phyloP scores from a whole-genome alignment of 2,329 filamentous ascomycete species.

The Alternaria brassicicola region DNA sequence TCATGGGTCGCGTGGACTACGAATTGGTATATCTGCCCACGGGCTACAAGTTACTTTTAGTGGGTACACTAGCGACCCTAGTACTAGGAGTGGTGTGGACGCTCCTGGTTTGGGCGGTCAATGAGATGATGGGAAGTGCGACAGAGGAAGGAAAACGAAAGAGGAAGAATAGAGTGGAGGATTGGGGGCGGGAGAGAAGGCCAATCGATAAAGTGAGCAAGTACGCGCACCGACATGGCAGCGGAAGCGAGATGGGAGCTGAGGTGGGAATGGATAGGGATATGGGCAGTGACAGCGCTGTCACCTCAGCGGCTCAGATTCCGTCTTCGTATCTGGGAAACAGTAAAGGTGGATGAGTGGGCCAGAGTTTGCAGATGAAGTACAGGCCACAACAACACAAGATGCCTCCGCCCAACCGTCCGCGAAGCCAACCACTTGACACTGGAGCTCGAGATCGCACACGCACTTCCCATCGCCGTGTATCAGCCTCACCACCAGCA shows the following conservation, averaged over 20 bases:
- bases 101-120: conserved; percentile 19
- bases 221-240: conserved; percentile 4
- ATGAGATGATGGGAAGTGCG: neutral
- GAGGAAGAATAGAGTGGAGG: neutral
- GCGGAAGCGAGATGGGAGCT: neutral
- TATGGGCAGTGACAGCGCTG: neutral
- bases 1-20: conserved; percentile 4
- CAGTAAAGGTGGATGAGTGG: neutral
- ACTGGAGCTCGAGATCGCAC: neutral
- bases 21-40: conserved; percentile 13
- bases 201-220: conserved; percentile 24
- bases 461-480: neutral
- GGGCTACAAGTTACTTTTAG: conserved; percentile 3
- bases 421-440: neutral
- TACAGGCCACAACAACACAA: neutral
- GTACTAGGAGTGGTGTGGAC: conserved; percentile 12
- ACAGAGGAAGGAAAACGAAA: neutral
- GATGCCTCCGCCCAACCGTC: neutral
- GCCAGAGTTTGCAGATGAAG: neutral
- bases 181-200: neutral
- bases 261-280: too few species aligned
- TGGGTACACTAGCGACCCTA: conserved; percentile 4
- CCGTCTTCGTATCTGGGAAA: neutral
- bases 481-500: neutral
- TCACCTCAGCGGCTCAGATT: neutral